These are phyloP conservation scores for Tricholoma terreum DNA, from an alignment of 768 basidiomycete species.

Conservation along the genomic window DNA sequence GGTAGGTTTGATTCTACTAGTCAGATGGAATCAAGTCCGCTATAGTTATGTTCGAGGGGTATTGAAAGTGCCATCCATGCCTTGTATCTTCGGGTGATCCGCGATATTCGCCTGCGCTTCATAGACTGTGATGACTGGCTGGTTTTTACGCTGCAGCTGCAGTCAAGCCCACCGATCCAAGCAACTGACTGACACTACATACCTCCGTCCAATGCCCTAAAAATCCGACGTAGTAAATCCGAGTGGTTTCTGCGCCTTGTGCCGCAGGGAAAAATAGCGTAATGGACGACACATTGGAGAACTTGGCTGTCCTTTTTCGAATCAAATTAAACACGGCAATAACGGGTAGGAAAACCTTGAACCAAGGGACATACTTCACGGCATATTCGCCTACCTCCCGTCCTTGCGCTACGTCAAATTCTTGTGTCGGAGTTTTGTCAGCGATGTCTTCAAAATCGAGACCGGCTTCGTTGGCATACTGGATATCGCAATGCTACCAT, in stretches of 20 bases:
- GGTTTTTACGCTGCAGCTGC: slow-evolving; percentile 58
- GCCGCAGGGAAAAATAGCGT: slow-evolving; percentile 79
- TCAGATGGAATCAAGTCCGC: too few relatives aligned
- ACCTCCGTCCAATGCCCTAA: slow-evolving; percentile 81
- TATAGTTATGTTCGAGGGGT: slow-evolving; percentile 35
- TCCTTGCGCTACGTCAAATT: slow-evolving; percentile 65
- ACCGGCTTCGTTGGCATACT: slow-evolving; percentile 78
- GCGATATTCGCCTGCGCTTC: slow-evolving; percentile 85
- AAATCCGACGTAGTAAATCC: slow-evolving; percentile 84
- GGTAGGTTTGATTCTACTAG: neutral
- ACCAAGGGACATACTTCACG: slow-evolving; percentile 53
- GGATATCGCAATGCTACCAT: neutral
- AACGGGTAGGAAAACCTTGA: neutral
- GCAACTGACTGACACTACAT: slow-evolving; percentile 9
- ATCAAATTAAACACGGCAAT: neutral
- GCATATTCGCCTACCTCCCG: slow-evolving; percentile 83
- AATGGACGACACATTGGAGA: slow-evolving; percentile 77
- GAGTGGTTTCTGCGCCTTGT: slow-evolving; percentile 73
- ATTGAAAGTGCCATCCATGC: slow-evolving; percentile 61
- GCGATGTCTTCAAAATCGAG: slow-evolving; percentile 78
- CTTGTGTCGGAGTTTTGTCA: slow-evolving; percentile 64
- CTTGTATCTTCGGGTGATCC: slow-evolving; percentile 84
- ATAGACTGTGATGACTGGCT: slow-evolving; percentile 83
- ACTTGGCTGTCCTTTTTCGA: slow-evolving; percentile 70
- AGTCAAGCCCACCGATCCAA: slow-evolving; percentile 1